Evolutionary conservation across 768 basidiomycete genomes (phyloP).

Genomic region (Solioccasus polychromus): DNA sequence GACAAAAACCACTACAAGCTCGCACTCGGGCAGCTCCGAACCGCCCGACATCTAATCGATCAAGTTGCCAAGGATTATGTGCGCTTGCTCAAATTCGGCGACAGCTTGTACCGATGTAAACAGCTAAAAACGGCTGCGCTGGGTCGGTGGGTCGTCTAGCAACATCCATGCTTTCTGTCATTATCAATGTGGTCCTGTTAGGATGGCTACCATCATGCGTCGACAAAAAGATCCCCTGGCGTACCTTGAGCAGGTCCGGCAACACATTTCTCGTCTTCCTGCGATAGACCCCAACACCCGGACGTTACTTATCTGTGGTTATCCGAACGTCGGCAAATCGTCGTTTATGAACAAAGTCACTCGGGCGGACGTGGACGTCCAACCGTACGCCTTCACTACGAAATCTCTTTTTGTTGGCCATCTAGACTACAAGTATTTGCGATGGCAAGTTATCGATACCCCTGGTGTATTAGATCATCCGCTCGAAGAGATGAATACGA

Average conservation of each 20-base stretch:
- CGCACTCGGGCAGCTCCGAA: slow-evolving; percentile 94
- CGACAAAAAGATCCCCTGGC: slow-evolving; percentile 98
- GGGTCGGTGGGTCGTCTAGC: slow-evolving; percentile 69
- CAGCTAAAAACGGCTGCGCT: slow-evolving; percentile 97
- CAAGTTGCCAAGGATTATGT: slow-evolving; percentile 97
- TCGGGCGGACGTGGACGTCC: slow-evolving; percentile 97
- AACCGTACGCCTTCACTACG: slow-evolving; percentile 99
- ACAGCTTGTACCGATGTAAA: slow-evolving; percentile 96
- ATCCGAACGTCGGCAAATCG: slow-evolving; percentile 99
- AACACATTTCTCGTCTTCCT: slow-evolving; percentile 98
- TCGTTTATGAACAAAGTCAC: slow-evolving; percentile 99
- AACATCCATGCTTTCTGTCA: neutral
- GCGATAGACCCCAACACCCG: slow-evolving; percentile 98
- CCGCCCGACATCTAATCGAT: slow-evolving; percentile 93
- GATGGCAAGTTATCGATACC: slow-evolving; percentile 99
- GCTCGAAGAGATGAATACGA: slow-evolving; percentile 99
- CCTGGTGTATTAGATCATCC: slow-evolving; percentile 98
- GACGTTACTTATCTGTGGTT: slow-evolving; percentile 96
- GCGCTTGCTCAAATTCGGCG: slow-evolving; percentile 95
- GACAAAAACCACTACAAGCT: slow-evolving; percentile 99
- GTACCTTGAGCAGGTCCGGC: slow-evolving; percentile 98
- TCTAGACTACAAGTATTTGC: slow-evolving; percentile 97
- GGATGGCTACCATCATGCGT: slow-evolving; percentile 98
- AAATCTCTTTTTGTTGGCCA: slow-evolving; percentile 98
- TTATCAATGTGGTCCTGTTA: slow-evolving; percentile 24